Conservation (phyloP, 2,329 filamentous ascomycete species). For the Celoporthe dispersa region DNA sequence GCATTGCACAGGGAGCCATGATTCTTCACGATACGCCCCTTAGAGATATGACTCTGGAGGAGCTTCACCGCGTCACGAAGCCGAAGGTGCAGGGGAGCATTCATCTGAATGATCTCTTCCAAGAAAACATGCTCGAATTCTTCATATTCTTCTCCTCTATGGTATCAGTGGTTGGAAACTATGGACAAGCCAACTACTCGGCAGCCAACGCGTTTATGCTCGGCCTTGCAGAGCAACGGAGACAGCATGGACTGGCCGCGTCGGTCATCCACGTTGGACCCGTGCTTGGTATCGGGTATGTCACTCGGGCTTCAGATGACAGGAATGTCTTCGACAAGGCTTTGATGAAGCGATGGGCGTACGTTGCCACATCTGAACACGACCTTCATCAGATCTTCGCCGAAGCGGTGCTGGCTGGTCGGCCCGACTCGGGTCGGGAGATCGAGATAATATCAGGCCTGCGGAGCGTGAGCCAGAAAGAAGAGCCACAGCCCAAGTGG, state of each 20-base stretch:
- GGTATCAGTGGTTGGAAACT: constrained; percentile 34
- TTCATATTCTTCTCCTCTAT: constrained; percentile 42
- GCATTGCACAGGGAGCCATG: constrained; percentile 26
- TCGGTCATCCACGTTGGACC: constrained; percentile 44
- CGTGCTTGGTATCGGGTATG: constrained; percentile 49
- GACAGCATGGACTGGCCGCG: constrained; percentile 42
- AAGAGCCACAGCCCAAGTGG: constrained; percentile 32
- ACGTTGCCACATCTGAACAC: constrained; percentile 35
- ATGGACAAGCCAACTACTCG: constrained; percentile 47
- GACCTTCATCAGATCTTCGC: constrained; percentile 49
- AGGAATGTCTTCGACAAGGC: not conserved
- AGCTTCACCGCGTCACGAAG: constrained; percentile 36
- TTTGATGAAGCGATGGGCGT: not conserved
- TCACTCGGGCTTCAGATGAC: constrained; percentile 33
- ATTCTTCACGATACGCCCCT: constrained; percentile 28
- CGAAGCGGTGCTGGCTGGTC: constrained; percentile 41
- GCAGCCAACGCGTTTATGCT: constrained; percentile 48
- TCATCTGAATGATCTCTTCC: constrained; percentile 39
- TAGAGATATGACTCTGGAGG: constrained; percentile 31
- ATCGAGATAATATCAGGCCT: not conserved
- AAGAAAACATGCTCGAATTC: constrained; percentile 39
- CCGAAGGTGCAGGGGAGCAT: constrained; percentile 39
- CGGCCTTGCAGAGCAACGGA: constrained; percentile 40
- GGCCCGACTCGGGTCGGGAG: not conserved
- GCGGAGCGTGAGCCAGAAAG: not conserved